Evolutionary conservation across 768 basidiomycete genomes (phyloP), one percentile per base, ranked within the genome.

Genomic region (Crepidotus variabilis): DNA sequence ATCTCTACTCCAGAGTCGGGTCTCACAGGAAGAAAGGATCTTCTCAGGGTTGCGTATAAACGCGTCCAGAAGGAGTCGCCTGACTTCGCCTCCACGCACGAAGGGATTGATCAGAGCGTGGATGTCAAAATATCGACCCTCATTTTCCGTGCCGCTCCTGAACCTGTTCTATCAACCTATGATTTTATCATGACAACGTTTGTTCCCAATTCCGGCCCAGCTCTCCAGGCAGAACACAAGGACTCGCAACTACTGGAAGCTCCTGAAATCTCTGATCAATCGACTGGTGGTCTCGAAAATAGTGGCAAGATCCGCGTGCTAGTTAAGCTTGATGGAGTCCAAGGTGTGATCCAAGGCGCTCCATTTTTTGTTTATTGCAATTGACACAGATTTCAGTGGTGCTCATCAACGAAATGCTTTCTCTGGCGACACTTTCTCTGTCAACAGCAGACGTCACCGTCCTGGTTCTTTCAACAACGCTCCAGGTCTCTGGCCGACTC

Each of bases 131-230:
- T 98, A 36, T 95, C 96, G 2, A 97, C 96, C 0, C 86, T 99
- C 68, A 81, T 95, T 52, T 87, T 98, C 71, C 84, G 85, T 55
- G 86, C 89, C 2, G 88, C 90, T 7, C 94, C 97, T 0, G 92
- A 94, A 65, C 94, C 96, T 11, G 87, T 98, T 45, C 75, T 99
- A 35, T 80, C 88, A 1, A 71, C 98, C 20, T 98, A 98, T 71
- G 94, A 98, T 72, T 98, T 96, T 74, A 84, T 99, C 70, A 95
- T 99, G 88, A 88, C 90, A 2, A 98, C 97, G 0, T 99, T 99
- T 70, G 90, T 93, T 9, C 58, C 61, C 36, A 55, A 51, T 34
- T 35, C 60, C 7, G 58, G 58, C 28, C 55, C 56, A 32, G 51
- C 20, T n/a, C 21, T 21, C 16, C 51, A 50, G 14, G 34, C 48